Evolutionary conservation across 306 rosid genomes (phyloP).

Genomic region (Casuarina equisetifolia): DNA sequence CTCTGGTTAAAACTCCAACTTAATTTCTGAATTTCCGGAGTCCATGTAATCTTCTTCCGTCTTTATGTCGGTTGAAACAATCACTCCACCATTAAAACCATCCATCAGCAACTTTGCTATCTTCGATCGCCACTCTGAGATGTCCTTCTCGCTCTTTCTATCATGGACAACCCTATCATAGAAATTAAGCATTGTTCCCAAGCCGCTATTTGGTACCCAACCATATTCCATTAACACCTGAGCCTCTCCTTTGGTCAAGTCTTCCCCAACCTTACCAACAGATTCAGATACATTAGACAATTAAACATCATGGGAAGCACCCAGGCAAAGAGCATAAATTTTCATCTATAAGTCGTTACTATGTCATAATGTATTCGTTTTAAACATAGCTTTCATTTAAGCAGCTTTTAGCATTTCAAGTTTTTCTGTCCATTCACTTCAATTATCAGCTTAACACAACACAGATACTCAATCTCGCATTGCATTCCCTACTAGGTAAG

Average conservation of each 20-base stretch:
- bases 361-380: background rate
- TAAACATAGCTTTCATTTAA: background rate
- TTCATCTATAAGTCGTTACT: background rate
- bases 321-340: background rate
- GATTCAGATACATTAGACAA: background rate
- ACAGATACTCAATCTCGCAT: background rate
- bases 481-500: slow-evolving; percentile 2
- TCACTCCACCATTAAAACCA: slow-evolving; percentile 67
- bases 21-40: slow-evolving; percentile 36
- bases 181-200: slow-evolving; percentile 91
- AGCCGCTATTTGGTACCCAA: slow-evolving; percentile 75
- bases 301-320: background rate
- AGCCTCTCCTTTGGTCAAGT: slow-evolving; percentile 74
- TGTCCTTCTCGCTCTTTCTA: slow-evolving; percentile 50
- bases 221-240: slow-evolving; percentile 70
- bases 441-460: background rate
- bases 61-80: slow-evolving; percentile 37
- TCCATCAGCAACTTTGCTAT: slow-evolving; percentile 73
- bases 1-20: slow-evolving; percentile 32
- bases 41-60: slow-evolving; percentile 38
- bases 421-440: background rate
- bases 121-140: slow-evolving; percentile 80
- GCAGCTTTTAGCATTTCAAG: background rate
- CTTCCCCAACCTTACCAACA: slow-evolving; percentile 46
- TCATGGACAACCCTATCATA: slow-evolving; percentile 84